Conservation (phyloP, 306 rosid genomes). For the Cucurbita argyrosperma region DNA sequence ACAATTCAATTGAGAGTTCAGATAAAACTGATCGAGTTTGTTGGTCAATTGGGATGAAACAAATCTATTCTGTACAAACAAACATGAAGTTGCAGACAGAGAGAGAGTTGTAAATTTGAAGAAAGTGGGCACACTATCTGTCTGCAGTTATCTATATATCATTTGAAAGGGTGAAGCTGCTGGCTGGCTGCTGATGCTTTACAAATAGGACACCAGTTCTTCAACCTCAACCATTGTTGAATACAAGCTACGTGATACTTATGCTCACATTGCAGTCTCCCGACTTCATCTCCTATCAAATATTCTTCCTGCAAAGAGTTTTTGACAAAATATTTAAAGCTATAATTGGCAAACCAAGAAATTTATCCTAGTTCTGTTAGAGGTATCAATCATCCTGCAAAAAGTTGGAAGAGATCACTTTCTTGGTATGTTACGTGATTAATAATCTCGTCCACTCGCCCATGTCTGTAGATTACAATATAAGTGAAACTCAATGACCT, state of each 20-base stretch:
- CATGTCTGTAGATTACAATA: not conserved
- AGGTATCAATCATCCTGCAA: slow-evolving; percentile 25
- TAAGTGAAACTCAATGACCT: not conserved
- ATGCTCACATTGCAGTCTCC: slow-evolving; percentile 62
- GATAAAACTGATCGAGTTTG: not conserved
- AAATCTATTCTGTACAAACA: not conserved
- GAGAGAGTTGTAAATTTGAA: not conserved
- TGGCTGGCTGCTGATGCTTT: slow-evolving; percentile 33
- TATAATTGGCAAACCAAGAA: not conserved
- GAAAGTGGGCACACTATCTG: not conserved
- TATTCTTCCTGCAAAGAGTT: slow-evolving; percentile 62
- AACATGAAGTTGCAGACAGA: not conserved
- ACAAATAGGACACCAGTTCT: slow-evolving; percentile 99
- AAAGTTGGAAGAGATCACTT: not conserved
- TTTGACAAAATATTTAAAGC: not conserved
- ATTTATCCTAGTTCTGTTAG: not conserved
- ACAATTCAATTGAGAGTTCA: not conserved
- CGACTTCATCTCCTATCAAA: slow-evolving; percentile 54
- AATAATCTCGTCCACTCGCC: not conserved
- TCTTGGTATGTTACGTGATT: not conserved
- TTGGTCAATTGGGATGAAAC: not conserved
- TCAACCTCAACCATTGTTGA: slow-evolving; percentile 73
- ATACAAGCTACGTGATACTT: slow-evolving; percentile 52
- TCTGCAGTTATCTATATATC: not conserved
- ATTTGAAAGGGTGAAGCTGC: not conserved